These are phyloP conservation scores for Platismatia glauca DNA, from an alignment of 495 filamentous ascomycete species.

Conservation along the genomic window DNA sequence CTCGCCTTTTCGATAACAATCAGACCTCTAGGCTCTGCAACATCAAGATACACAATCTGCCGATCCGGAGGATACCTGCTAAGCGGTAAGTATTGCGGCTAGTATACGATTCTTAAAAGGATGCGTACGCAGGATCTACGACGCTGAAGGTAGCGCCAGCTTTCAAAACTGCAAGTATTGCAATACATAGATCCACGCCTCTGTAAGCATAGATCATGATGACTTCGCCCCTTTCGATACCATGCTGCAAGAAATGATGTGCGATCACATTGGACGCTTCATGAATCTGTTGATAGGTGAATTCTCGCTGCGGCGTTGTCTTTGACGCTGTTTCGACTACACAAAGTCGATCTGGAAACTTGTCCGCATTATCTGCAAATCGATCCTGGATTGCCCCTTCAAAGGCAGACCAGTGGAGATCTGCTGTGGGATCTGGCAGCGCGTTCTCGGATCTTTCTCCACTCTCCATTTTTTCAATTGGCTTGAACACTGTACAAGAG, in stretches of 20 bases:
- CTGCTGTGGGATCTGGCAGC: constrained; percentile 64
- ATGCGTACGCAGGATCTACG: constrained; percentile 30
- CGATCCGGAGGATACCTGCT: constrained; percentile 54
- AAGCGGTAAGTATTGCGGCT: background rate
- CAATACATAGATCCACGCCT: constrained; percentile 62
- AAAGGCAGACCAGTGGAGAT: constrained; percentile 78
- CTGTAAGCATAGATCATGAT: constrained; percentile 90
- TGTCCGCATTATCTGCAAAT: constrained; percentile 61
- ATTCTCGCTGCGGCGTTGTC: constrained; percentile 50
- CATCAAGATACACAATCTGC: constrained; percentile 86
- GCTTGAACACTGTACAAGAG: background rate
- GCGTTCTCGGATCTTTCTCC: background rate
- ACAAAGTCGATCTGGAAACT: constrained; percentile 68
- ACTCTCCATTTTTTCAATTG: background rate
- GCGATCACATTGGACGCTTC: constrained; percentile 75
- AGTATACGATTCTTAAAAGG: no score
- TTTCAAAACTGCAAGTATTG: constrained; percentile 49
- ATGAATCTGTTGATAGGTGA: constrained; percentile 84
- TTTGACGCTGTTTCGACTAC: constrained; percentile 72
- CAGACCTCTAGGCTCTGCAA: constrained; percentile 70
- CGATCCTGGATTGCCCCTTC: constrained; percentile 74
- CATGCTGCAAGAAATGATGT: constrained; percentile 64
- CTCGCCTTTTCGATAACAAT: constrained; percentile 75
- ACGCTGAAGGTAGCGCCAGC: constrained; percentile 22
- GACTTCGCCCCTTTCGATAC: constrained; percentile 72